Percentiles rank a stretch among this genome's conserved stretches.
Conservation (phyloP, 1,139 yeast species). For the Meyerozyma athensensis region DNA sequence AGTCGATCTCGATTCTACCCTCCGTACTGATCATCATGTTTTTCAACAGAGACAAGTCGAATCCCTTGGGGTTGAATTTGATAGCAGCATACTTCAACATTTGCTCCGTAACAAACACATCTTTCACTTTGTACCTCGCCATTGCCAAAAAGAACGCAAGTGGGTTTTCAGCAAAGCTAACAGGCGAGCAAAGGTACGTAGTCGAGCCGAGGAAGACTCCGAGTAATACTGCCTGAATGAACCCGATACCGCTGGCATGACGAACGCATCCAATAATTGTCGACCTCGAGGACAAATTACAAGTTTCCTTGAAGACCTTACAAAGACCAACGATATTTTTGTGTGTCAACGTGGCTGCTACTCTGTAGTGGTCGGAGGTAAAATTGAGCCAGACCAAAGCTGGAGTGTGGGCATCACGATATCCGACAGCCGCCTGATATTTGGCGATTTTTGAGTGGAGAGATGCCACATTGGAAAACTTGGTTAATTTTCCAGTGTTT, state of each 20-base stretch:
- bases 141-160: constrained; percentile 65
- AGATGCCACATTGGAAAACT: constrained; percentile 48
- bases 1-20: constrained; percentile 64
- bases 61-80: constrained; percentile 61
- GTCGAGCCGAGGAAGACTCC: constrained; percentile 88
- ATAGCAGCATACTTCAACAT: constrained; percentile 75
- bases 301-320: constrained; percentile 86
- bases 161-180: constrained; percentile 75
- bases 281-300: constrained; percentile 68
- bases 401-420: constrained; percentile 37
- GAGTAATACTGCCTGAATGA: constrained; percentile 71
- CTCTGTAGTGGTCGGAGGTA: constrained; percentile 68
- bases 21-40: constrained; percentile 83
- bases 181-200: constrained; percentile 75
- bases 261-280: constrained; percentile 85
- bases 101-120: constrained; percentile 80
- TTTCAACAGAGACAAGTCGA: constrained; percentile 58
- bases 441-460: constrained; percentile 41
- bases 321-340: constrained; percentile 70
- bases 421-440: constrained; percentile 41
- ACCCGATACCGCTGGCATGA: constrained; percentile 82
- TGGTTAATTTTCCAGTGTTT: constrained; percentile 64
- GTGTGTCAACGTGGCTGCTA: constrained; percentile 63
- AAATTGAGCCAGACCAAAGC: constrained; percentile 66
- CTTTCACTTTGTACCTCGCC: constrained; percentile 77